Conservation (phyloP, 1,139 yeast species). For the Saccharomyces hybrid region DNA sequence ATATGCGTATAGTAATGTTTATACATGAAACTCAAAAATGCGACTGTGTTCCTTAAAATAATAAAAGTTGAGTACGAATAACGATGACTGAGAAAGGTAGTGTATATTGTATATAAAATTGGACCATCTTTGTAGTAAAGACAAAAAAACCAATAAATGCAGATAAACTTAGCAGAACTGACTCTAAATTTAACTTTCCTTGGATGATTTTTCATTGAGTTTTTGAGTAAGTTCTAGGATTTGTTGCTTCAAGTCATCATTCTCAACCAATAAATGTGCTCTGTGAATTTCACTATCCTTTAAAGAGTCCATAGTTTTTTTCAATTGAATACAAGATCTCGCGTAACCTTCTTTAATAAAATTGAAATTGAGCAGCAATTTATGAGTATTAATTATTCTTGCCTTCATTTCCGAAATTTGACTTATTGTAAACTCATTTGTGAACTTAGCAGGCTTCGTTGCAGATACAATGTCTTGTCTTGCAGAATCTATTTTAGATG, state of each 20-base stretch:
- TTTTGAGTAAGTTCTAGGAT: slow-evolving; percentile 4
- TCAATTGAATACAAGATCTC: slow-evolving; percentile 30
- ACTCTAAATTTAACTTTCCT: neutral
- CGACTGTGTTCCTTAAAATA: neutral
- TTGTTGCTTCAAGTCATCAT: slow-evolving; percentile 22
- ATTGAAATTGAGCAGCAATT: slow-evolving; percentile 28
- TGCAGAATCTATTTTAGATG: slow-evolving; percentile 2
- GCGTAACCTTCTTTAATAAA: slow-evolving; percentile 31
- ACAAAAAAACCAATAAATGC: neutral
- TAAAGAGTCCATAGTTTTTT: slow-evolving; percentile 28
- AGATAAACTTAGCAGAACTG: neutral
- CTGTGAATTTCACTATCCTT: slow-evolving; percentile 34
- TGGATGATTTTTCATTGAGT: neutral
- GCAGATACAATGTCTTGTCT: slow-evolving; percentile 3
- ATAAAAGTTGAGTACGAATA: neutral
- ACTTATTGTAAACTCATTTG: slow-evolving; percentile 18
- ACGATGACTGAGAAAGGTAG: neutral
- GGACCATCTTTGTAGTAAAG: neutral
- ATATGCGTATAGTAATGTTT: neutral
- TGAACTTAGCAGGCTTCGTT: slow-evolving; percentile 7
- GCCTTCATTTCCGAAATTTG: slow-evolving; percentile 27
- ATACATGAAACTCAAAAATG: neutral
- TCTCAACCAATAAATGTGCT: slow-evolving; percentile 28
- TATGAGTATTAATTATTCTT: slow-evolving; percentile 30
- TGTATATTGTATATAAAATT: neutral